A percentile compares a stretch with the other conserved stretches of the same genome.
phyloP scores from a whole-genome alignment of 2,329 filamentous ascomycete species.

The Xylariaceae sp. region DNA sequence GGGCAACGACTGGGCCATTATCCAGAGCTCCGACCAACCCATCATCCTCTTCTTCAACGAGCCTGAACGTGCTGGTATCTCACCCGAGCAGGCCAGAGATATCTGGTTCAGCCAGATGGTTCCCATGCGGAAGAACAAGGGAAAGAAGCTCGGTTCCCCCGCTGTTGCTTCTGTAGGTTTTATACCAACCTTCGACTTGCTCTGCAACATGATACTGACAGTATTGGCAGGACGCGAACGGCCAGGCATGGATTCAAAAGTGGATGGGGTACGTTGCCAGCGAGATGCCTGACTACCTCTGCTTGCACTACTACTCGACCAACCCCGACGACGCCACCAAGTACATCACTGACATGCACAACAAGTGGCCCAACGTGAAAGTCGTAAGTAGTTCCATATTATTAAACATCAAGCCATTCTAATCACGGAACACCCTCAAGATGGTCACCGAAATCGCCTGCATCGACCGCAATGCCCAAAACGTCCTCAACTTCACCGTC shows the following conservation, averaged over 20 bases:
- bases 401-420: neutral
- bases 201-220: slow-evolving; percentile 5
- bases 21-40: slow-evolving; percentile 21
- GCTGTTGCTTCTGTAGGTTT: slow-evolving; percentile 31
- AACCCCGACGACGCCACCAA: slow-evolving; percentile 34
- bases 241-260: slow-evolving; percentile 35
- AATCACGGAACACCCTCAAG: slow-evolving; percentile 12
- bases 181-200: neutral
- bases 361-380: slow-evolving; percentile 29
- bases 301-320: slow-evolving; percentile 40
- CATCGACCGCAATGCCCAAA: slow-evolving; percentile 34
- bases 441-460: slow-evolving; percentile 43
- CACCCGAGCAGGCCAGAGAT: slow-evolving; percentile 34
- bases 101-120: slow-evolving; percentile 38
- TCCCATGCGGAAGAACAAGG: slow-evolving; percentile 29
- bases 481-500: slow-evolving; percentile 38
- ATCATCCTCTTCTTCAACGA: slow-evolving; percentile 44
- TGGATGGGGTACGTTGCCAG: slow-evolving; percentile 36
- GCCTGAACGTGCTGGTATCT: slow-evolving; percentile 37
- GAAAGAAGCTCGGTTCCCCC: slow-evolving; percentile 25
- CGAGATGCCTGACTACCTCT: slow-evolving; percentile 38
- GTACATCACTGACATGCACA: slow-evolving; percentile 37
- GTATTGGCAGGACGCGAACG: slow-evolving; percentile 20
- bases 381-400: slow-evolving; percentile 19
- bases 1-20: slow-evolving; percentile 36